Base-by-base conservation (phyloP, 768 basidiomycete genomes). In the Agaricus bisporus region DNA sequence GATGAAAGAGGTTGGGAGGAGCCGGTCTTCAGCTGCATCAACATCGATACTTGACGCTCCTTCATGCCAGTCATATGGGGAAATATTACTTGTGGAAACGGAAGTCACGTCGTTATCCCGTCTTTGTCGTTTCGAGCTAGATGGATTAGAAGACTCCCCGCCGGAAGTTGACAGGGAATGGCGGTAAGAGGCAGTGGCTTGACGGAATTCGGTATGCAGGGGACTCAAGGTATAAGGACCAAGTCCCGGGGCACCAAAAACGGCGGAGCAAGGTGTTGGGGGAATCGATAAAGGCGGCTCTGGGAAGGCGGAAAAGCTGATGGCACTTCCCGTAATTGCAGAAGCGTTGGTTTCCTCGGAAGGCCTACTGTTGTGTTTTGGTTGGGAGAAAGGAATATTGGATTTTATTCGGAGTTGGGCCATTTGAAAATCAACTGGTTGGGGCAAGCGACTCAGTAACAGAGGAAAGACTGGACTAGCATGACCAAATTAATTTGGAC, bases 1-100 rank as follows among this genome's bases (percentile, higher is more conserved):
- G 56, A 85, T 84, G 63, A 85, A 78, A 2, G 80, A 77, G 2
- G 83, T 82, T 7, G 82, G 75, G 18, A 86, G 72, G 41, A 83
- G 66, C 17, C 75, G 72, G 60, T 82, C 79, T 60, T 84, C 81
- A 8, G 73, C 65, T n/a, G 76, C 73, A 64, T 81, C 80, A 47
- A 78, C 71, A 48, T 74, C 75, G 51, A 85, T 78, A 55, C 72
- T 75, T 11, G 81, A 81, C 15, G 79, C 75, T 2, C 78, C 82
- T 61, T 84, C 82, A 55, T 82, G 77, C 80, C 82, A 83, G 60
- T 80, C 79, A 58, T 75, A 68, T 3, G 78, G 72, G 12, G 79
- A 73, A 38, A 70, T 58, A 18, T 63, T 54, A 37, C 54, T 59
- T 15, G 59, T 49, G 6, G 58, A 56, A 20, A 25, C 42, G 14